Percentiles rank a stretch among this genome's conserved stretches.
phyloP scores from a whole-genome alignment of 441 rosid genomes.

The Corymbia citriodora region DNA sequence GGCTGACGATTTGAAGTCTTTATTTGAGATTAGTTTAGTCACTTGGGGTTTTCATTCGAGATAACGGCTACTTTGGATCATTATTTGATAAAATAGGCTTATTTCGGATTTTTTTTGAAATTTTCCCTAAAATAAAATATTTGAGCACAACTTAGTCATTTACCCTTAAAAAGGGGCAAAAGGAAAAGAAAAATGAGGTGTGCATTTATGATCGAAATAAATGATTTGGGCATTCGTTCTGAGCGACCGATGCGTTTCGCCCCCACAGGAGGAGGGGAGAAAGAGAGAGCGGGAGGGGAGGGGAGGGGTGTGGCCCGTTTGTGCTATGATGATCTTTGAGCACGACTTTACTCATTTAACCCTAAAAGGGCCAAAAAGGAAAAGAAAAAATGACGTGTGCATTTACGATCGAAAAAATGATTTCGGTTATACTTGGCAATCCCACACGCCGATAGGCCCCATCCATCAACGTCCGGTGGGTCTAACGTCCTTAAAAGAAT shows the following conservation, averaged over 20 bases:
- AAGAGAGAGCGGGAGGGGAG: neutral
- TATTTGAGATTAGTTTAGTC: too few species aligned
- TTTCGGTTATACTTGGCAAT: neutral
- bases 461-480: neutral
- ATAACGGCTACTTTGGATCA: too few species aligned
- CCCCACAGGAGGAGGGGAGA: neutral
- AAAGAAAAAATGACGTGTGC: neutral
- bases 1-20: too few species aligned
- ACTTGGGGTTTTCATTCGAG: too few species aligned
- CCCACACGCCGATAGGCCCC: neutral
- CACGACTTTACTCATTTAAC: neutral
- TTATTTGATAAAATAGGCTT: too few species aligned
- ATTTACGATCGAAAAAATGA: neutral
- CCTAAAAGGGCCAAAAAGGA: neutral
- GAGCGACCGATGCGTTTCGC: conserved; percentile 20
- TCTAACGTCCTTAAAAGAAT: neutral
- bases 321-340: neutral
- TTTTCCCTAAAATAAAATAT: too few species aligned
- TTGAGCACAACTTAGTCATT: too few species aligned
- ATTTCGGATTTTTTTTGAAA: too few species aligned
- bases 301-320: neutral
- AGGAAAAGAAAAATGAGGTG: too few species aligned
- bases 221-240: neutral
- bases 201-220: too few species aligned
- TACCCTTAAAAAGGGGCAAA: too few species aligned